Percentiles rank a stretch among this genome's conserved stretches.
These are phyloP conservation scores for Fusarium transvaalense DNA, from an alignment of 2,329 filamentous ascomycete genomes.

Conservation along the genomic window DNA sequence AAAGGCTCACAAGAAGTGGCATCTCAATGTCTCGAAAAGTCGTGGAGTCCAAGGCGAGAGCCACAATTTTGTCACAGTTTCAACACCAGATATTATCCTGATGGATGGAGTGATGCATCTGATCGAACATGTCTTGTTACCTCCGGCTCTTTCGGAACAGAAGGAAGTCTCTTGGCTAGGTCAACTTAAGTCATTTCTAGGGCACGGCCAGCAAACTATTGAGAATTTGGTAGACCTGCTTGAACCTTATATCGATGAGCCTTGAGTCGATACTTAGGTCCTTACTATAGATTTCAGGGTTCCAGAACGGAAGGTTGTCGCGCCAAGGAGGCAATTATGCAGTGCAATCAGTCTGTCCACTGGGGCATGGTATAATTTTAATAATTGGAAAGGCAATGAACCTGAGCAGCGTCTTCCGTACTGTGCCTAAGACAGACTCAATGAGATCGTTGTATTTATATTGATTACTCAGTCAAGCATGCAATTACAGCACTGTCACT, in stretches of 20 bases:
- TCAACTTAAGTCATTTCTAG: background rate
- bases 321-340: too few relatives aligned
- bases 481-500: too few relatives aligned
- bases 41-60: background rate
- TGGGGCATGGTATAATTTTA: too few relatives aligned
- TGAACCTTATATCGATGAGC: background rate
- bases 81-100: background rate
- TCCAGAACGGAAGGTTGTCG: too few relatives aligned
- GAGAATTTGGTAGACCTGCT: background rate
- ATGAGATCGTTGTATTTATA: too few relatives aligned
- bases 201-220: background rate
- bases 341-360: too few relatives aligned
- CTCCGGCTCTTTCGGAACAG: background rate
- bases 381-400: too few relatives aligned
- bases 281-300: background rate
- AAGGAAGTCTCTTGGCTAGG: background rate
- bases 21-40: background rate
- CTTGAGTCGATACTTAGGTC: background rate
- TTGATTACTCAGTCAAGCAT: too few relatives aligned
- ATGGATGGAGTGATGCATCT: slow-evolving; percentile 10
- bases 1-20: background rate
- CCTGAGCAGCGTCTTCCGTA: too few relatives aligned
- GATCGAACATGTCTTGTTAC: background rate
- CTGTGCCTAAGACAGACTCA: too few relatives aligned
- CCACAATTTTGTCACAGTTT: background rate